A percentile compares a stretch with the other conserved stretches of the same genome.
Conservation (phyloP, 176 grass and related monocot species). For the Carex pumila region DNA sequence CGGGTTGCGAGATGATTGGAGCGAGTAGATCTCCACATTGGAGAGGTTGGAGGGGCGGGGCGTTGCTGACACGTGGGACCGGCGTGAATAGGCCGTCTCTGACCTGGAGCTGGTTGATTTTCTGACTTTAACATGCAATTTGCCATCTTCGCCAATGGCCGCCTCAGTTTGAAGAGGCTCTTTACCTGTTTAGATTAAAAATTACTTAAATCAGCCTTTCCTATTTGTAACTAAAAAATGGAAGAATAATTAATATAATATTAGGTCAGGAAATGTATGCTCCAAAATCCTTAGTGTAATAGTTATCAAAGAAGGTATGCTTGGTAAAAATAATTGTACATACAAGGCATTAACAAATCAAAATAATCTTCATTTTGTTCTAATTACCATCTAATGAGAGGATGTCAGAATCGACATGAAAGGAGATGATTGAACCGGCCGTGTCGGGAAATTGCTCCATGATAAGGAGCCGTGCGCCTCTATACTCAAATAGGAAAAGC, state of each 20-base stretch:
- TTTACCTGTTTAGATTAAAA: neutral
- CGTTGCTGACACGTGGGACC: conserved; percentile 35
- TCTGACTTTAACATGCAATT: conserved; percentile 56
- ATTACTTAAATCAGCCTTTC: neutral
- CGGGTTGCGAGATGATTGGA: conserved; percentile 87
- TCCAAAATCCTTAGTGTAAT: neutral
- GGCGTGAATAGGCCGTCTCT: conserved; percentile 41
- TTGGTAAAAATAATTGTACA: neutral
- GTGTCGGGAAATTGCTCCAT: conserved; percentile 75
- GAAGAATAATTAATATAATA: neutral
- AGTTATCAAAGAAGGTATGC: neutral
- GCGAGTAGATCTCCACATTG: conserved; percentile 82
- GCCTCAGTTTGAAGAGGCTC: conserved; percentile 47
- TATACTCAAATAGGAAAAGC: conserved; percentile 53
- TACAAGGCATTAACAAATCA: neutral
- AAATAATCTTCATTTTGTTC: neutral
- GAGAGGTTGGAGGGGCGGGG: conserved; percentile 72
- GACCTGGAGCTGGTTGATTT: conserved; percentile 76
- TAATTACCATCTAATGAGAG: conserved; percentile 49
- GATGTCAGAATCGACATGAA: conserved; percentile 83
- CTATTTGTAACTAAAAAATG: neutral
- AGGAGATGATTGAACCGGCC: conserved; percentile 65
- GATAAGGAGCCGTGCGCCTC: conserved; percentile 42
- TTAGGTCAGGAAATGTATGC: neutral
- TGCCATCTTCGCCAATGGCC: conserved; percentile 33